Conservation (phyloP, 1,139 yeast genomes). For the Groenewaldozyma sp. region DNA sequence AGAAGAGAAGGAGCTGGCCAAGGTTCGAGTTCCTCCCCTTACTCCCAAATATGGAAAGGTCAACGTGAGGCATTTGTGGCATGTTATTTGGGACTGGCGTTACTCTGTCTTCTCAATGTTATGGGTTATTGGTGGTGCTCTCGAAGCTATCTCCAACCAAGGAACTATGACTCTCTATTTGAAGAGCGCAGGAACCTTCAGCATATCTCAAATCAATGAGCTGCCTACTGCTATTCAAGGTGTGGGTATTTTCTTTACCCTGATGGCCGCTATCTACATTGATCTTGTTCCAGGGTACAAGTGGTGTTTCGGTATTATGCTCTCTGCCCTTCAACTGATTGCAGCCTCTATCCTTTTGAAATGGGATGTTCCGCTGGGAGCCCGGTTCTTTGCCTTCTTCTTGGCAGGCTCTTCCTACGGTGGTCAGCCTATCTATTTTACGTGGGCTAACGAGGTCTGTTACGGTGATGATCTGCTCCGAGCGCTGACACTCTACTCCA, state of each 20-base stretch:
- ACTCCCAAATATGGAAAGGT: not conserved
- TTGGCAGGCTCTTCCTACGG: slow-evolving; percentile 3
- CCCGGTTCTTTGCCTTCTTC: slow-evolving; percentile 5
- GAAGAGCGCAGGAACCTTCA: slow-evolving; percentile 2
- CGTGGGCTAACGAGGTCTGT: slow-evolving; percentile 9
- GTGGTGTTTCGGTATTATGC: slow-evolving; percentile 2
- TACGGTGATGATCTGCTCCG: slow-evolving; percentile 7
- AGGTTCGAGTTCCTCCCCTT: not conserved
- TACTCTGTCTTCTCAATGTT: slow-evolving; percentile 3
- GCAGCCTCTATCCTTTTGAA: slow-evolving; percentile 4
- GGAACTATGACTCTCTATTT: slow-evolving; percentile 7
- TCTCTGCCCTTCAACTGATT: slow-evolving; percentile 3
- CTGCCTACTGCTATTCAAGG: slow-evolving; percentile 5
- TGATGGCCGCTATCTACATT: slow-evolving; percentile 3
- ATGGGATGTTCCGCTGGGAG: slow-evolving; percentile 6
- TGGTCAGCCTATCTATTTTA: slow-evolving; percentile 3
- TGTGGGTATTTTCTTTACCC: slow-evolving; percentile 4
- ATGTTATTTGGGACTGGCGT: slow-evolving; percentile 6
- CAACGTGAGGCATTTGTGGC: not conserved
- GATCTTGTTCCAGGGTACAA: slow-evolving; percentile 4
- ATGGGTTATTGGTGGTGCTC: slow-evolving; percentile 3
- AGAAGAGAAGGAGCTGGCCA: slow-evolving; percentile 12
- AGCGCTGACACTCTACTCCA: slow-evolving; percentile 3
- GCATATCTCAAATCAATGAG: slow-evolving; percentile 6
- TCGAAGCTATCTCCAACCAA: slow-evolving; percentile 4